These are phyloP conservation scores for Astragalus glycyphyllos DNA, from an alignment of 306 rosid species.

Conservation along the genomic window DNA sequence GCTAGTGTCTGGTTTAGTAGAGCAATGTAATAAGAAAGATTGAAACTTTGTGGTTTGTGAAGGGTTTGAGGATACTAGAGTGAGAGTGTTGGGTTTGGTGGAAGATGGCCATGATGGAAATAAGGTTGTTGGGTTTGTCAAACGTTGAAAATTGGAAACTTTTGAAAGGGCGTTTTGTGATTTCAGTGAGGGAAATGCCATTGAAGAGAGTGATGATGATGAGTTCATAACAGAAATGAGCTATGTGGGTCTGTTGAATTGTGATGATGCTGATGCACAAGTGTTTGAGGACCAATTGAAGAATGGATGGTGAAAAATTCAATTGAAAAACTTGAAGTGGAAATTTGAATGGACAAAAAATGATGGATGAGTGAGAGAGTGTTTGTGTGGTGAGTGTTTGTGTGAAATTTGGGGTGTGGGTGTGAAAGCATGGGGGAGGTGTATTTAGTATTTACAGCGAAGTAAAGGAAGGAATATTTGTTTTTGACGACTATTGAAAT, in stretches of 20 bases:
- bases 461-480: slow-evolving; percentile 2
- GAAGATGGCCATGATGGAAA: slow-evolving; percentile 49
- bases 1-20: slow-evolving; percentile 67
- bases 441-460: not conserved
- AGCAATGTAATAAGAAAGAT: slow-evolving; percentile 56
- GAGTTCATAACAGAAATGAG: slow-evolving; percentile 55
- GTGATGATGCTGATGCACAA: not conserved
- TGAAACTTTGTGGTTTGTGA: slow-evolving; percentile 42
- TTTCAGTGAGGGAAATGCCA: slow-evolving; percentile 53
- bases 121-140: slow-evolving; percentile 45
- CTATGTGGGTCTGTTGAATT: slow-evolving; percentile 11
- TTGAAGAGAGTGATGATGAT: slow-evolving; percentile 36
- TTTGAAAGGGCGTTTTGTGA: slow-evolving; percentile 40
- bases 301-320: slow-evolving; percentile 9
- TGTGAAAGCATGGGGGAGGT: not conserved
- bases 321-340: not conserved
- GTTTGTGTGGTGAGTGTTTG: not conserved
- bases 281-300: slow-evolving; percentile 28
- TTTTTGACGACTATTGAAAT: not conserved
- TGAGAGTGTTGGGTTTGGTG: slow-evolving; percentile 45
- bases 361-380: not conserved
- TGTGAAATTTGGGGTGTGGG: not conserved
- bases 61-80: slow-evolving; percentile 33
- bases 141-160: slow-evolving; percentile 44
- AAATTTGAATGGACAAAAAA: slow-evolving; percentile 41